Evolutionary conservation across 306 rosid genomes (phyloP).

Genomic region (Comarum palustre): DNA sequence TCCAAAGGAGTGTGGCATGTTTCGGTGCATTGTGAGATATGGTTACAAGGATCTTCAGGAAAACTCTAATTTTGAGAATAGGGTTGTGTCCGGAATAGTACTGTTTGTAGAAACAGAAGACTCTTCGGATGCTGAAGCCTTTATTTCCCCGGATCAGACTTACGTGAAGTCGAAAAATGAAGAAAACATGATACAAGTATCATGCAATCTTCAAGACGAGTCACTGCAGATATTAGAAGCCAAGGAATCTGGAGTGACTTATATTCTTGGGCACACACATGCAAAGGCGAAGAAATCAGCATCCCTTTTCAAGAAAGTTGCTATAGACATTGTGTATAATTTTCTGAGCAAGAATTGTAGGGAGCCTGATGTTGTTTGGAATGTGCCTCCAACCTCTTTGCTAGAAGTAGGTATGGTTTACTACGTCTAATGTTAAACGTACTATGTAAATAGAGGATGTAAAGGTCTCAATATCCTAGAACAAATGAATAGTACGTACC

Average conservation of each 20-base stretch:
- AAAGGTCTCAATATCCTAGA: conserved; percentile 3
- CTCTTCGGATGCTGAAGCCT: conserved; percentile 27
- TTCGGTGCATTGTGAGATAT: conserved; percentile 65
- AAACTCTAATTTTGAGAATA: conserved; percentile 56
- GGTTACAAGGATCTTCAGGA: conserved; percentile 79
- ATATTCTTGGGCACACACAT: conserved; percentile 65
- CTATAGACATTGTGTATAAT: conserved; percentile 51
- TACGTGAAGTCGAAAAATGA: conserved; percentile 12
- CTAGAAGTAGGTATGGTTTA: conserved; percentile 83
- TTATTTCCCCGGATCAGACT: conserved; percentile 25
- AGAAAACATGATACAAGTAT: conserved; percentile 29
- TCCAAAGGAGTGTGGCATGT: conserved; percentile 61
- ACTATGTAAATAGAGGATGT: conserved; percentile 6
- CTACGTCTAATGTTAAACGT: conserved; percentile 42
- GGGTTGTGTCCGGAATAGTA: conserved; percentile 45
- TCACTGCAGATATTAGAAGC: conserved; percentile 54
- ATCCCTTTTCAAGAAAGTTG: conserved; percentile 58
- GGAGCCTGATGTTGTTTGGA: conserved; percentile 54
- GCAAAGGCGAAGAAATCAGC: conserved; percentile 74
- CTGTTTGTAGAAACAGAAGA: conserved; percentile 62
- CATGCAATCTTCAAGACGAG: conserved; percentile 39
- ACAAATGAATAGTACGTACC: conserved; percentile 4
- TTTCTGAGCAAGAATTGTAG: conserved; percentile 70
- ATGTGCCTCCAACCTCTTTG: conserved; percentile 63
- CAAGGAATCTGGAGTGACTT: conserved; percentile 72